Evolutionary conservation across 306 rosid genomes (phyloP), one percentile per base, ranked within the genome.

Genomic region (Castanea mollissima): DNA sequence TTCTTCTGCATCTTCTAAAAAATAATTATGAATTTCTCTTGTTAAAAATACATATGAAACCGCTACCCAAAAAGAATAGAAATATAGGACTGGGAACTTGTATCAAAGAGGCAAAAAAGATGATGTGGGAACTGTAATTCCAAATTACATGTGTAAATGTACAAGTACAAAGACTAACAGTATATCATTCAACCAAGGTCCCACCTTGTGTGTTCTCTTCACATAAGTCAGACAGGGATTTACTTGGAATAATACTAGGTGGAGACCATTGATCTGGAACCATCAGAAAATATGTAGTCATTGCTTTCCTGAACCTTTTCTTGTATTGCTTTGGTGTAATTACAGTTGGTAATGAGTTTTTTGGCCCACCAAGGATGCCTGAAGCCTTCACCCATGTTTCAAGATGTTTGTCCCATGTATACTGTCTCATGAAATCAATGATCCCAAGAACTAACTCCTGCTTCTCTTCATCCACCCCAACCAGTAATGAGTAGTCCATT

Each of bases 391-490:
- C 98, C 99, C 99, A 96, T 29, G 98, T 90, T 86, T 96, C 99
- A 65, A 96, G 96, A 85, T 96, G 99, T 83, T 96, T 96, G 88
- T 96, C 99, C 99, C 99, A 95, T 15, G 99, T 95, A 85, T 94
- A 94, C 74, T 95, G 99, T 73, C 99, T 93, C 99, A 96, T 86
- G 86, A 90, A 96, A 80, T 96, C 99, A 76, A 96, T 96, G 82
- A 96, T 91, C 85, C 98, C 99, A 76, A 96, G 88, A 80, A 96
- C 94, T 85, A 96, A 81, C 77, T 96, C 94, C 57, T 93, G 93
- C 83, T 87, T 96, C 83, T 90, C 97, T 88, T 96, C 92, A 78
- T 96, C 99, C 86, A 96, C 84, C 68, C 99, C 99, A 64, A 93
- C 97, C 78, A 96, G 92, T 69, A 96, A 80, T 44, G 99, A 96